These are phyloP conservation scores for Luffa aegyptiaca DNA, from an alignment of 306 rosid genomes.

Conservation along the genomic window DNA sequence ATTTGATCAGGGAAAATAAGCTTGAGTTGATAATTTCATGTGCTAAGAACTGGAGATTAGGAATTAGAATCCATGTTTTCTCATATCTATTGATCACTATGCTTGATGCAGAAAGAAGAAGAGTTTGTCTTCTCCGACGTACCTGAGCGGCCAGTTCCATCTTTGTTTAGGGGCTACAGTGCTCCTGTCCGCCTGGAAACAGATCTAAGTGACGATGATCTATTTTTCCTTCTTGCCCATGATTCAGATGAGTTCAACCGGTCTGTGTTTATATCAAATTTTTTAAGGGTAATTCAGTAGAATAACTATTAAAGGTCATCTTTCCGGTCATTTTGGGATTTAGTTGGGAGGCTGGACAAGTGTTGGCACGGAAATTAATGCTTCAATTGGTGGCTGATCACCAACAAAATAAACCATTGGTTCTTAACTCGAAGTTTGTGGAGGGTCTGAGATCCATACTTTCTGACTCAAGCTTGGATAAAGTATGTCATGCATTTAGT, in stretches of 20 bases:
- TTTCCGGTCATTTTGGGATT: background rate
- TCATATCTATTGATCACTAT: background rate
- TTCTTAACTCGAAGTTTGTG: constrained; percentile 60
- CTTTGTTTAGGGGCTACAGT: constrained; percentile 82
- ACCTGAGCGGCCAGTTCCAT: constrained; percentile 82
- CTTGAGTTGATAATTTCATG: background rate
- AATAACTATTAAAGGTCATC: background rate
- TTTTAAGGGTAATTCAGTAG: background rate
- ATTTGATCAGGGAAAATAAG: background rate
- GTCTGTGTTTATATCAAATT: constrained; percentile 32
- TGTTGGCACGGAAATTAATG: constrained; percentile 80
- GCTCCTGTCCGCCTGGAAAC: constrained; percentile 91
- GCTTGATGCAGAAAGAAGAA: constrained; percentile 64
- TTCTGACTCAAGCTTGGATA: constrained; percentile 66
- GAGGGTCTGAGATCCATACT: constrained; percentile 63
- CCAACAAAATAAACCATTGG: constrained; percentile 73
- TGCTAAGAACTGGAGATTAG: background rate
- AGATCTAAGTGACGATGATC: constrained; percentile 63
- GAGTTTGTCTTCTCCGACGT: constrained; percentile 73
- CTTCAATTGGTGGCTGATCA: constrained; percentile 70
- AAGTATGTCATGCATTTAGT: constrained; percentile 33
- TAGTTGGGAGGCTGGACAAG: constrained; percentile 99
- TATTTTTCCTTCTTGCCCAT: constrained; percentile 82
- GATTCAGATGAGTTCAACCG: constrained; percentile 94
- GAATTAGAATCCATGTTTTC: background rate